Evolutionary conservation across 148 eudicot genomes (phyloP).

Genomic region (Agrostemma githago): DNA sequence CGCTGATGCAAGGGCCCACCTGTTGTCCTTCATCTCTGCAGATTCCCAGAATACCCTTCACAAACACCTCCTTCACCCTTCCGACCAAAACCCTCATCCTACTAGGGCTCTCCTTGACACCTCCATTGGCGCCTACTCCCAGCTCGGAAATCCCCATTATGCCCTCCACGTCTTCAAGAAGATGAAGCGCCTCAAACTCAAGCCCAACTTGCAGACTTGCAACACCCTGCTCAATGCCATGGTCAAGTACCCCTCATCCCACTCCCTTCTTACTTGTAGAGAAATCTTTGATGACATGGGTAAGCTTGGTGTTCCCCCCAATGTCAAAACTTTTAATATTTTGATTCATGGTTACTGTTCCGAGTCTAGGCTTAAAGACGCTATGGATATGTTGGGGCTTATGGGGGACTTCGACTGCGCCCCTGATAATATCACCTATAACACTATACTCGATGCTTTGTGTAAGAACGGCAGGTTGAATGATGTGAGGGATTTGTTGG

Average conservation of each 20-base stretch:
- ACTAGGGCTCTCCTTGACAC: slow-evolving; percentile 35
- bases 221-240: slow-evolving; percentile 51
- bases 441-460: no score
- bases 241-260: slow-evolving; percentile 48
- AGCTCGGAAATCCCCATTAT: slow-evolving; percentile 45
- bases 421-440: slow-evolving; percentile 65
- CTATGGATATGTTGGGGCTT: slow-evolving; percentile 40
- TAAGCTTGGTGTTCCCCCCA: slow-evolving; percentile 41
- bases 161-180: slow-evolving; percentile 56
- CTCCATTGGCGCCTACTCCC: slow-evolving; percentile 36
- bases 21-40: slow-evolving; percentile 40
- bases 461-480: no score
- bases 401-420: slow-evolving; percentile 44
- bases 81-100: slow-evolving; percentile 31
- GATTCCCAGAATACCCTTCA: slow-evolving; percentile 49
- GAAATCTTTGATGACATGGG: slow-evolving; percentile 47
- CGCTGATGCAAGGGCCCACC: slow-evolving; percentile 49
- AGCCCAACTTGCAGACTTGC: slow-evolving; percentile 54
- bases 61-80: slow-evolving; percentile 51
- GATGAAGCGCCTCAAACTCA: slow-evolving; percentile 48
- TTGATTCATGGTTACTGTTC: slow-evolving; percentile 67
- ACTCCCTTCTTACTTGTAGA: slow-evolving; percentile 26
- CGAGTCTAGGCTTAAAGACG: slow-evolving; percentile 47
- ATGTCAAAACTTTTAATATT: slow-evolving; percentile 54
- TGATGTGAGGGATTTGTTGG: slow-evolving; percentile 48